These are phyloP conservation scores for Paulownia fortunei DNA, from an alignment of 257 asterid genomes.

Conservation along the genomic window DNA sequence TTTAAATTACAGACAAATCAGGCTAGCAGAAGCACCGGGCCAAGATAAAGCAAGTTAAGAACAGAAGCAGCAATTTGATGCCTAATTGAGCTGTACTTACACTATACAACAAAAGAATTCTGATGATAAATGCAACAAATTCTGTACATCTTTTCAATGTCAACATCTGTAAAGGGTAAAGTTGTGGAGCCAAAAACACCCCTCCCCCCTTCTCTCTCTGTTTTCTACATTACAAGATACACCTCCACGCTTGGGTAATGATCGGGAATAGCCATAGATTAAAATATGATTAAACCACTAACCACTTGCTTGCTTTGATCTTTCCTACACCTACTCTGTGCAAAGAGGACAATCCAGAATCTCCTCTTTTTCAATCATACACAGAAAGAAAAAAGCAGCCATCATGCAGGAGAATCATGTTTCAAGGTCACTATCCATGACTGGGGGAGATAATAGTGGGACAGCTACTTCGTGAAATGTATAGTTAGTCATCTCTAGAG, in stretches of 20 bases:
- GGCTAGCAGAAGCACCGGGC: background rate
- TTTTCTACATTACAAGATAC: slow-evolving; percentile 39
- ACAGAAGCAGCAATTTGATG: background rate
- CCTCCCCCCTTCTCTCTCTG: background rate
- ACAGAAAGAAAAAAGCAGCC: slow-evolving; percentile 45
- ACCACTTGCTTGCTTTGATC: slow-evolving; percentile 46
- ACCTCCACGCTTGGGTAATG: slow-evolving; percentile 88
- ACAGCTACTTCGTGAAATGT: slow-evolving; percentile 51
- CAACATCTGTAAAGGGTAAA: background rate
- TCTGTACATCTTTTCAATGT: background rate
- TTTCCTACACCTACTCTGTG: slow-evolving; percentile 28
- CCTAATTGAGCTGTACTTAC: background rate
- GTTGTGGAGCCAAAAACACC: background rate
- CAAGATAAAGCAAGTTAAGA: background rate
- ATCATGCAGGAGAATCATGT: slow-evolving; percentile 38
- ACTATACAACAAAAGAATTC: background rate
- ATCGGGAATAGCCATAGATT: slow-evolving; percentile 63
- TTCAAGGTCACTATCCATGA: slow-evolving; percentile 41
- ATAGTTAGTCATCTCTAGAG: slow-evolving; percentile 28
- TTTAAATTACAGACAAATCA: too few relatives aligned
- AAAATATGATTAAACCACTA: slow-evolving; percentile 32
- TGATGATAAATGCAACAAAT: background rate
- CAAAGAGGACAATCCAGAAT: slow-evolving; percentile 2
- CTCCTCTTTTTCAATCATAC: slow-evolving; percentile 30
- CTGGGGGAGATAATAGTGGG: slow-evolving; percentile 63